Evolutionary conservation across 805 yeast genomes (phyloP), one percentile per base, ranked within the genome.

Genomic region (Candida ulmi): DNA sequence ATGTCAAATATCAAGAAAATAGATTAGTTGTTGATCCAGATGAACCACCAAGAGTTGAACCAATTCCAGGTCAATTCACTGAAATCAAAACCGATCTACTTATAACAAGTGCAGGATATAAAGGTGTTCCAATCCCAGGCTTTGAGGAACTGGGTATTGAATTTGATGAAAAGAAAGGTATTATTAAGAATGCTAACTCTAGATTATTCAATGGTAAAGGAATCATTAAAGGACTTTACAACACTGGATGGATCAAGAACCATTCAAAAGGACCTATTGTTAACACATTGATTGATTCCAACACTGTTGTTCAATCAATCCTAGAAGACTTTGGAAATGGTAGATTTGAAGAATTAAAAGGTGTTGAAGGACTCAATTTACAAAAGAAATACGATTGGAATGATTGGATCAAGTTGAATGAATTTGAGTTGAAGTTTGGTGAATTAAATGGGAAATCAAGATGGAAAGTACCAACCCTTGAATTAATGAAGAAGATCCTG

Each of bases 201-300:
- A 60, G 73, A 30, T 72, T 72, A 0, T 40, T 66, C 9, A 48
- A 57, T 26, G 41, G 47, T 1, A 37, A 51, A 16, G 43, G 38
- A 31, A 48, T 44, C 28, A 50, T 57, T 23, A 63, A 55, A 2
- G 83, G 87, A 0, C 63, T 87, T 42, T 91, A 88, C 51, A 80
- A 85, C 2, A 68, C 88, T 8, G 99, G 99, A 0, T 93, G 99
- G 99, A 80, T 88, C 35, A 78, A 83, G 41, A 79, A 75, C 37
- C 95, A 95, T 1, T 84, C 95, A 8, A 73, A 74, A 23, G 99
- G 99, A 1, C 95, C 88, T 4, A 93, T 93, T 47, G 95, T 95
- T 15, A 72, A 86, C 12, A 88, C 98, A 0, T 85, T 91, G 83
- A 74, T 82, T 72, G 88, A 84, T 43, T 77, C 96, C 1, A 81